phyloP scores from a whole-genome alignment of 202 grass and related monocot genomes.

The Zizania palustris region DNA sequence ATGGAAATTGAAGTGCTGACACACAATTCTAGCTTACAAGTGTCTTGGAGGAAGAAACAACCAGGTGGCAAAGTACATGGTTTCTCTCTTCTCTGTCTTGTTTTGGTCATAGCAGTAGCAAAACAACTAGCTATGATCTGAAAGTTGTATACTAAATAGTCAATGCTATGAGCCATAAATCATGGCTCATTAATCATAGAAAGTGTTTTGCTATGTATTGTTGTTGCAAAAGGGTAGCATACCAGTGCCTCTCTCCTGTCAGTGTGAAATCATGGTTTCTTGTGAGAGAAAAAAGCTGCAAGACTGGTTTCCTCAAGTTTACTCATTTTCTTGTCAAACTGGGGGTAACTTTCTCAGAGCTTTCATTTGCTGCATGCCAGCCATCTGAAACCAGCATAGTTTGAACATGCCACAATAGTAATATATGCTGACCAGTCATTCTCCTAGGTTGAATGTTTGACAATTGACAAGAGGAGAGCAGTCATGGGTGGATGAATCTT shows the following conservation, averaged over 20 bases:
- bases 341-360: background rate
- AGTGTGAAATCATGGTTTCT: background rate
- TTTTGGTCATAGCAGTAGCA: background rate
- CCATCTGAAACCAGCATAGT: slow-evolving; percentile 2
- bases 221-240: background rate
- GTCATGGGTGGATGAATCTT: background rate
- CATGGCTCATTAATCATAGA: background rate
- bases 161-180: background rate
- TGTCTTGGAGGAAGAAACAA: background rate
- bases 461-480: background rate
- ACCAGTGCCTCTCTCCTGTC: background rate
- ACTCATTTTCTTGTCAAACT: background rate
- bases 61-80: background rate
- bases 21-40: background rate
- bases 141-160: background rate
- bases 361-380: background rate
- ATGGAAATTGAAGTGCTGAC: background rate
- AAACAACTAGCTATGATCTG: background rate
- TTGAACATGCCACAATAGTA: background rate
- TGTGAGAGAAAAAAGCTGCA: background rate
- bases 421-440: slow-evolving; percentile 7
- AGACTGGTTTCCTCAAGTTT: background rate
- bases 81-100: background rate
- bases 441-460: slow-evolving; percentile 19
- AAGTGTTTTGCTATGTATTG: background rate